phyloP scores from a whole-genome alignment of 331 rosid genomes.

The Dryas integrifolia region DNA sequence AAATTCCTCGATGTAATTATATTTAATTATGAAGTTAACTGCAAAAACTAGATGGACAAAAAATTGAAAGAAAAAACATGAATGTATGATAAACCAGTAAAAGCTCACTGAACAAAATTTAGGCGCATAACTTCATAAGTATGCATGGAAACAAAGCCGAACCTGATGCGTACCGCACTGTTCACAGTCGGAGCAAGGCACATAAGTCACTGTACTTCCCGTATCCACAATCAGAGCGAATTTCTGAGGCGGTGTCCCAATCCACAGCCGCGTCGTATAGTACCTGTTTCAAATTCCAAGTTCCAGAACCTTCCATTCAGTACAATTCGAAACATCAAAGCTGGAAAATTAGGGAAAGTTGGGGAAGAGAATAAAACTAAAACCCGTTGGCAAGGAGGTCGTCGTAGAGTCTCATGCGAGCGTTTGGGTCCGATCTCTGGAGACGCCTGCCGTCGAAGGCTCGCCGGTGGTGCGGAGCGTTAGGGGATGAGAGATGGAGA shows the following conservation, averaged over 20 bases:
- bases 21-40: too few relatives aligned
- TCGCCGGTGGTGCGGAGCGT: constrained; percentile 19
- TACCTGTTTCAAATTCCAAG: constrained; percentile 26
- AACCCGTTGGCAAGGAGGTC: constrained; percentile 52
- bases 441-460: constrained; percentile 37
- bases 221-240: constrained; percentile 53
- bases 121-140: not conserved
- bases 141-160: constrained; percentile 6
- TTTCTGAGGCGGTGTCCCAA: constrained; percentile 51
- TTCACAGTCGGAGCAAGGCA: constrained; percentile 47
- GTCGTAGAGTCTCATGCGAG: constrained; percentile 50
- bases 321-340: not conserved
- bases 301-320: constrained; percentile 2
- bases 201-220: constrained; percentile 55
- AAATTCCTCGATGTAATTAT: not conserved
- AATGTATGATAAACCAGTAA: not conserved
- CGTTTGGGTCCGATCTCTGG: constrained; percentile 34
- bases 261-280: constrained; percentile 49
- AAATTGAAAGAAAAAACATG: not conserved
- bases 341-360: not conserved
- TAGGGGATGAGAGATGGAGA: constrained; percentile 28
- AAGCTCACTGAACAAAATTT: not conserved
- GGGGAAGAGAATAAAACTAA: not conserved
- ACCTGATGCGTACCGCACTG: constrained; percentile 52
- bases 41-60: not conserved